These are phyloP conservation scores for Fusarium sp. DNA, from an alignment of 2,329 filamentous ascomycete species.

Conservation along the genomic window DNA sequence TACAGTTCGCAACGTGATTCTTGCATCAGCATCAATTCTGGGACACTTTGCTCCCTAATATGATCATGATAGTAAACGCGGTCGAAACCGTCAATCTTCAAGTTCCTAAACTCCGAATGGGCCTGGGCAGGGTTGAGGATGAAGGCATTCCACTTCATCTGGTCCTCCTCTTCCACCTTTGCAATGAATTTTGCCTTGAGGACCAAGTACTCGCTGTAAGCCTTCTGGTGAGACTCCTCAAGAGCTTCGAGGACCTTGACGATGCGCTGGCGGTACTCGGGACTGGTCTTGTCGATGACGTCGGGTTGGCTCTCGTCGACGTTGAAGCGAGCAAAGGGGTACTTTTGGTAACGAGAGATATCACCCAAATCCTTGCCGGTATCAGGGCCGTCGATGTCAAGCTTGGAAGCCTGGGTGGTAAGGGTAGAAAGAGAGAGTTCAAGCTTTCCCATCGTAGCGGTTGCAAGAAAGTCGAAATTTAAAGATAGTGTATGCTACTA, in stretches of 20 bases:
- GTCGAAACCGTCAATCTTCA: background rate
- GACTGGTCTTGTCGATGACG: conserved; percentile 19
- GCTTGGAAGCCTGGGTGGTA: background rate
- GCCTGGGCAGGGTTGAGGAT: conserved; percentile 20
- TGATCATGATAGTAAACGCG: background rate
- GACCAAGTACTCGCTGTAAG: conserved; percentile 8
- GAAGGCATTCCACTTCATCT: conserved; percentile 28
- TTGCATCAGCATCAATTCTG: background rate
- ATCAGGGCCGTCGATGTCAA: conserved; percentile 1
- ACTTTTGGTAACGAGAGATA: conserved; percentile 13
- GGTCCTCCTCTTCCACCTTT: conserved; percentile 1
- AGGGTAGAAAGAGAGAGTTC: conserved; percentile 5
- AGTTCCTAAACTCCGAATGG: background rate
- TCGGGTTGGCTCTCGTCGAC: background rate
- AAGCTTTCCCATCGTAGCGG: conserved; percentile 13
- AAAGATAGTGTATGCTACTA: background rate
- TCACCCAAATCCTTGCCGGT: background rate
- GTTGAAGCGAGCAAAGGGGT: conserved; percentile 21
- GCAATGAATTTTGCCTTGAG: conserved; percentile 1
- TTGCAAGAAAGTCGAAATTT: background rate
- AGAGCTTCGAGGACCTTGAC: conserved; percentile 19
- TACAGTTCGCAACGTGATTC: background rate
- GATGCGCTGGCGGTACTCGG: conserved; percentile 25
- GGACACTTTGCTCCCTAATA: background rate
- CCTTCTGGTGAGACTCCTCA: conserved; percentile 2